A percentile compares a stretch with the other conserved stretches of the same genome.
Evolutionary conservation across 2,329 filamentous ascomycete species (phyloP).

Genomic region (Aquanectria penicillioides): DNA sequence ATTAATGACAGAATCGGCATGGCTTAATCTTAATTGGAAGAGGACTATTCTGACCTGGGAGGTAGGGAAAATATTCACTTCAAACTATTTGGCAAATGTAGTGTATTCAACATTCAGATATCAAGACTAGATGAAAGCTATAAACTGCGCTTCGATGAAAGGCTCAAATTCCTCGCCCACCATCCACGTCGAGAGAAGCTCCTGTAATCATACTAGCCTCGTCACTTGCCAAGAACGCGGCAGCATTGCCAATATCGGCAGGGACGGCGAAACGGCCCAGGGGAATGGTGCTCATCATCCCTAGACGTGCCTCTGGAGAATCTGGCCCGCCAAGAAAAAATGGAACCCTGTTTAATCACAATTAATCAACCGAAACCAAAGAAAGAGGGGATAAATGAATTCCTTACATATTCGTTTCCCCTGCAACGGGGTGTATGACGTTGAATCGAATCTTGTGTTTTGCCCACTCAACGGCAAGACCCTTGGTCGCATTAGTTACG

Average conservation of each 20-base stretch:
- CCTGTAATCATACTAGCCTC: slow-evolving; percentile 12
- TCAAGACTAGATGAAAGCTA: not conserved
- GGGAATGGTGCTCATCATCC: slow-evolving; percentile 10
- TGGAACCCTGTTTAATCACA: not conserved
- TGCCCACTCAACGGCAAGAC: slow-evolving; percentile 12
- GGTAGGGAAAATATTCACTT: too few relatives aligned
- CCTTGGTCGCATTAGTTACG: slow-evolving; percentile 13
- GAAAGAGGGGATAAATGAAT: not conserved
- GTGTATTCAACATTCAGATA: too few relatives aligned
- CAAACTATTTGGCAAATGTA: too few relatives aligned
- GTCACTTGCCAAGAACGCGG: slow-evolving; percentile 5
- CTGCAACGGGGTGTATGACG: slow-evolving; percentile 12
- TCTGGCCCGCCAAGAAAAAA: slow-evolving; percentile 3
- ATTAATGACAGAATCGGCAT: too few relatives aligned
- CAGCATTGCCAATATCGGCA: slow-evolving; percentile 12
- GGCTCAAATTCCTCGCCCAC: slow-evolving; percentile 1
- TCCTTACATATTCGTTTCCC: slow-evolving; percentile 16
- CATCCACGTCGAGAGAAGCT: slow-evolving; percentile 7
- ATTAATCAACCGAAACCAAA: not conserved
- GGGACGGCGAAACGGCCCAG: slow-evolving; percentile 3
- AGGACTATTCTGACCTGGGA: too few relatives aligned
- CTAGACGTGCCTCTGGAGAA: not conserved
- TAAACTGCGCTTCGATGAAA: not conserved
- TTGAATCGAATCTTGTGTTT: slow-evolving; percentile 15
- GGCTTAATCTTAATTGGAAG: too few relatives aligned